Conservation (phyloP, 2,329 filamentous ascomycete genomes). For the Claviceps digitariae region DNA sequence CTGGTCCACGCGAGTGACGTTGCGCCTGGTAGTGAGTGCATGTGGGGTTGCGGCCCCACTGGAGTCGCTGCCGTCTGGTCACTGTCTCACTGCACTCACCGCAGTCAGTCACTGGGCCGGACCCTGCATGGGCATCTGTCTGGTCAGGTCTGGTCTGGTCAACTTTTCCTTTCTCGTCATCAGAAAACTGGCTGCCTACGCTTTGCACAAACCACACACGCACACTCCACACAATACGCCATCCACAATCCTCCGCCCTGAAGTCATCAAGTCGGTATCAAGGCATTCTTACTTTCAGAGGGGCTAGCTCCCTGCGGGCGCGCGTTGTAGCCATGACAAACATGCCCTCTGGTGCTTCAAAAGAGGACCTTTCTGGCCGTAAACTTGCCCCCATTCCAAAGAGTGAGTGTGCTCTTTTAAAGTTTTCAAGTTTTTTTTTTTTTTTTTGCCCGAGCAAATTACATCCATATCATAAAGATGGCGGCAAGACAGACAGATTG, state of each 20-base stretch:
- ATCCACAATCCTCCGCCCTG: background rate
- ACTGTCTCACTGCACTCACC: too few relatives aligned
- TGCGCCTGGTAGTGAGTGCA: too few relatives aligned
- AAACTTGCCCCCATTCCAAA: conserved; percentile 2
- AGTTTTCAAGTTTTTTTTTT: too few relatives aligned
- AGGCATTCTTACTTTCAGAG: background rate
- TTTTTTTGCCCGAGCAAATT: too few relatives aligned
- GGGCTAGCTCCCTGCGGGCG: background rate
- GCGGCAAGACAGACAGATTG: background rate
- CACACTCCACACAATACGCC: background rate
- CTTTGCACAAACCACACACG: too few relatives aligned
- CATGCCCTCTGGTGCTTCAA: background rate
- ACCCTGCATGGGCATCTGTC: too few relatives aligned
- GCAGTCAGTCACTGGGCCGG: too few relatives aligned
- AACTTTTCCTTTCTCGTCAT: background rate
- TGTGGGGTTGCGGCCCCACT: too few relatives aligned
- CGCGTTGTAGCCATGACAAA: background rate
- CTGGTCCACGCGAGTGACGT: too few relatives aligned
- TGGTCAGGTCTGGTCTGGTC: background rate
- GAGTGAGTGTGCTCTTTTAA: background rate
- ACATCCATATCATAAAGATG: too few relatives aligned
- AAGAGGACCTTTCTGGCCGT: background rate
- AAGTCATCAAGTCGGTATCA: background rate
- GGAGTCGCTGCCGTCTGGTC: too few relatives aligned
- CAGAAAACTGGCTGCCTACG: background rate